Evolutionary conservation across 2,329 filamentous ascomycete genomes (phyloP), one percentile per base, ranked within the genome.

Genomic region (Fusarium graminum): DNA sequence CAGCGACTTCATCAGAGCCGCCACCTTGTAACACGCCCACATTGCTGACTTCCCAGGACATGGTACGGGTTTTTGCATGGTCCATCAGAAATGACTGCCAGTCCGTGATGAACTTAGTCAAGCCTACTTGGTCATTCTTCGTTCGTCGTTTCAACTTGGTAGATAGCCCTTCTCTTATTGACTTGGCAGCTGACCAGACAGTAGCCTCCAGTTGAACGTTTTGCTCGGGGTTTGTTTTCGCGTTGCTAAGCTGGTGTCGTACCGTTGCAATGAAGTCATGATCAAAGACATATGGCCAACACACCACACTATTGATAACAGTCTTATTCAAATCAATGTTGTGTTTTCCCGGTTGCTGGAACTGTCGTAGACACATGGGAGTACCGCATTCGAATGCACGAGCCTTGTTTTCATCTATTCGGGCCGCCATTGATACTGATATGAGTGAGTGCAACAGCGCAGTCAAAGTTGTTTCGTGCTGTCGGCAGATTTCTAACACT

Each of bases 151-250:
- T 66, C 8, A 70, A 38, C 6, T 71, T 73, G 17, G 44, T 17
- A 2, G 65, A 64, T 1, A 77, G 17, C 9, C 57, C 53, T 4
- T 46, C 38, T n/a, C 65, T 43, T 14, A 76, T 39, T 0, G 67
- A 58, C 7, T 28, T 46, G 0, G 74, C 60, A 3, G 56, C 43
- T 0, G 63, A 61, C 75, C 75, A 77, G 1, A 69, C 58, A 1
- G 41, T 46, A 6, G 47, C 43, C 2, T 54, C 29, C 0, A 68
- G 32, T 1, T 32, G 29, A 1, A 13, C 4, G 4, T 29, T 47
- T 10, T 19, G 10, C 1, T 36, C 26, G 0, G n/a, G 16, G 2
- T 19, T 25, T 3, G n/a, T 4, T 39, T 52, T 36, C 0, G 38
- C 19, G 2, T 52, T 26, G 4, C 7, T 25, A 7, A 52, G 6